Evolutionary conservation across 2,329 filamentous ascomycete genomes (phyloP).

Genomic region (Colletotrichum sp.): DNA sequence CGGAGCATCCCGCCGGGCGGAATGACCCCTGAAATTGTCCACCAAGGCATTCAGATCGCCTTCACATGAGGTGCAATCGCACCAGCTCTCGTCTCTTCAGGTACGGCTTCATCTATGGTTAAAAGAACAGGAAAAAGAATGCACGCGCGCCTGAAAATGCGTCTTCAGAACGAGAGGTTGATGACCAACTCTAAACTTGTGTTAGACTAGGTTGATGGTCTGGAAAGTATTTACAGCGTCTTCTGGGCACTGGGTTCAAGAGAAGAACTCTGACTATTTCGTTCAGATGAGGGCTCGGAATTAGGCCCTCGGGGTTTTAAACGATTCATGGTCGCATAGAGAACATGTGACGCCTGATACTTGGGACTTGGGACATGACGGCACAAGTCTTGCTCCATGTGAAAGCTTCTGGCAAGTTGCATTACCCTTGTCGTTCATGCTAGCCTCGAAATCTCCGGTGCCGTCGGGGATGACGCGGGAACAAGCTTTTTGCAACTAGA

Average conservation of each 20-base stretch:
- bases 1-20: background rate
- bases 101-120: background rate
- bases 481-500: background rate
- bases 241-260: background rate
- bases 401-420: background rate
- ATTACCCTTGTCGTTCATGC: background rate
- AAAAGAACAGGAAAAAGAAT: background rate
- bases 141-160: background rate
- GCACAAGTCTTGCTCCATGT: background rate
- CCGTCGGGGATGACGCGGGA: background rate
- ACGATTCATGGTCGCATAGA: background rate
- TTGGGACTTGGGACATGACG: background rate
- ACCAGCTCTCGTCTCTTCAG: background rate
- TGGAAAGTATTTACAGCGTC: background rate
- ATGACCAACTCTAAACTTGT: background rate
- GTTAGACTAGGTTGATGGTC: background rate
- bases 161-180: rapidly evolving
- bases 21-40: background rate
- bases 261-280: background rate
- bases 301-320: background rate
- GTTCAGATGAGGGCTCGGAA: background rate
- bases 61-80: background rate
- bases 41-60: background rate
- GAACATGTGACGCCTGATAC: background rate
- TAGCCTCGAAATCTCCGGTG: background rate